Conservation (phyloP, 768 basidiomycete species). For the Phylloporus arenicola region DNA sequence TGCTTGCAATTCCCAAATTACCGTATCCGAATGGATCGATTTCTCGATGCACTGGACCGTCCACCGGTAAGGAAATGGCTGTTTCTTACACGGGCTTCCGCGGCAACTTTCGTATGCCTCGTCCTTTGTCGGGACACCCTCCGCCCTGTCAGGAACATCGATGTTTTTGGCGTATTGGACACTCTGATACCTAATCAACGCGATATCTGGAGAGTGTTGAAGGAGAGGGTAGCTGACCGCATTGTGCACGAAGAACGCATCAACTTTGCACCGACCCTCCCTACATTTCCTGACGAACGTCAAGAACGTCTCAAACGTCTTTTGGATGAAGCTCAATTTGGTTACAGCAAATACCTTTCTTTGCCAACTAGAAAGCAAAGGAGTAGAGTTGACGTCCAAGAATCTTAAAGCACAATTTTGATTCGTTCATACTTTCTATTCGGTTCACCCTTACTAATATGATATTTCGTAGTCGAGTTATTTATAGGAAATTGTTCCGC, state of each 20-base stretch:
- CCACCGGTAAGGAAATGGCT: slow-evolving; percentile 12
- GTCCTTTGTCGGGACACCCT: slow-evolving; percentile 10
- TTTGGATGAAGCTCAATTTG: slow-evolving; percentile 12
- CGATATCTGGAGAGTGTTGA: slow-evolving; percentile 15
- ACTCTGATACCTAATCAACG: slow-evolving; percentile 11
- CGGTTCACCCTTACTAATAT: background rate
- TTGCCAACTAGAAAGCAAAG: background rate
- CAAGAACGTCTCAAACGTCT: slow-evolving; percentile 8
- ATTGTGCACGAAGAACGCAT: slow-evolving; percentile 10
- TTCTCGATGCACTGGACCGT: slow-evolving; percentile 3
- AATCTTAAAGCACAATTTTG: background rate
- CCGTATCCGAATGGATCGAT: slow-evolving; percentile 11
- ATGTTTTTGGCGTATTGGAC: slow-evolving; percentile 11
- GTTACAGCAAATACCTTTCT: background rate
- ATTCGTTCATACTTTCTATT: background rate
- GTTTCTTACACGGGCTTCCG: slow-evolving; percentile 12
- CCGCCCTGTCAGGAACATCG: slow-evolving; percentile 11
- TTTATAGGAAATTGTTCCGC: no score
- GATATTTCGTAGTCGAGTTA: background rate
- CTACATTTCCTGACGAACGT: slow-evolving; percentile 9
- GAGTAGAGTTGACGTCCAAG: background rate
- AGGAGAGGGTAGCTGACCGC: slow-evolving; percentile 15
- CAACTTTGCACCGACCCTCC: slow-evolving; percentile 13
- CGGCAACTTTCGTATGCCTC: slow-evolving; percentile 15
- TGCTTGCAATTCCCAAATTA: slow-evolving; percentile 14